phyloP scores from a whole-genome alignment of 1,284 basidiomycete species.

The Puccinia hordei region DNA sequence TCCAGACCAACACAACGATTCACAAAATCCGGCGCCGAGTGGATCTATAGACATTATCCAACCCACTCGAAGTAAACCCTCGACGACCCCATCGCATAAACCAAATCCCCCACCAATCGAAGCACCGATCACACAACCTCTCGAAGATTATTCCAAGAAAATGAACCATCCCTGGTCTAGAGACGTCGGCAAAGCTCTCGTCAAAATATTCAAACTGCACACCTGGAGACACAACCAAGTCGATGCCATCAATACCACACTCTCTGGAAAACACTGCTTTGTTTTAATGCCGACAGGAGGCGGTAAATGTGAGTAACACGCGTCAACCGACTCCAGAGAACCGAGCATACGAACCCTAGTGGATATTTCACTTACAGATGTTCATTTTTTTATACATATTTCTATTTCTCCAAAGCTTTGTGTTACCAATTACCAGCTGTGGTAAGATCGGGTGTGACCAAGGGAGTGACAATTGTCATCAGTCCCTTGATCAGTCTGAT shows the following conservation, averaged over 20 bases:
- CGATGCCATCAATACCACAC: slow-evolving; percentile 78
- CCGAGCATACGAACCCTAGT: neutral
- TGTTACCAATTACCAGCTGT: slow-evolving; percentile 80
- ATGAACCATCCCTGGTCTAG: slow-evolving; percentile 62
- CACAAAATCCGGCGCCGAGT: neutral
- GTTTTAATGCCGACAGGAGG: slow-evolving; percentile 97
- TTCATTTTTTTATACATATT: too few relatives aligned
- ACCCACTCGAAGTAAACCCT: neutral
- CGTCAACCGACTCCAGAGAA: slow-evolving; percentile 14
- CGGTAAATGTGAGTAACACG: slow-evolving; percentile 66
- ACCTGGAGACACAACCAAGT: slow-evolving; percentile 81
- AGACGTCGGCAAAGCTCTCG: slow-evolving; percentile 70
- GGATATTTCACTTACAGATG: too few relatives aligned
- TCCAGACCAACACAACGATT: neutral
- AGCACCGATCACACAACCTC: neutral
- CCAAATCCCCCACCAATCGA: neutral
- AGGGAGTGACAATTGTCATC: slow-evolving; percentile 84
- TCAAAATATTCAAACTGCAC: slow-evolving; percentile 69
- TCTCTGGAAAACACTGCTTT: slow-evolving; percentile 83
- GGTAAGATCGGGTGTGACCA: slow-evolving; percentile 70
- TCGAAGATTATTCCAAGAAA: slow-evolving; percentile 52
- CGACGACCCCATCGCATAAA: neutral
- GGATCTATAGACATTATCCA: slow-evolving; percentile 26
- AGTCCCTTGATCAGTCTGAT: slow-evolving; percentile 89
- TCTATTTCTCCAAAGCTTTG: slow-evolving; percentile 58